Conservation (phyloP, 805 yeast genomes). For the Sugiyamaella lignohabitans region DNA sequence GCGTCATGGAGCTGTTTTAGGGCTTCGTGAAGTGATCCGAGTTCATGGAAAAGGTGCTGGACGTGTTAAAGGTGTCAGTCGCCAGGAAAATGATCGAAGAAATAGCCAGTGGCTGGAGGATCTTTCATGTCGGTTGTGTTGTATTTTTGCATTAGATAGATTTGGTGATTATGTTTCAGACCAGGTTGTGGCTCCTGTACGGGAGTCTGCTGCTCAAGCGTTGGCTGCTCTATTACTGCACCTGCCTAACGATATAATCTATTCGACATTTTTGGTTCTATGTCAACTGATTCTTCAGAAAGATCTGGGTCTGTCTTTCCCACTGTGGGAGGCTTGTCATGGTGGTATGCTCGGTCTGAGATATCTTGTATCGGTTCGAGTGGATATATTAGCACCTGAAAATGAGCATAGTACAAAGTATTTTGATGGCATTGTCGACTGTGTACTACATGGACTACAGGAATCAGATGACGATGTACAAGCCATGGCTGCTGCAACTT, state of each 20-base stretch:
- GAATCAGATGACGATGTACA: conserved; percentile 90
- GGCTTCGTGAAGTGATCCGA: conserved; percentile 76
- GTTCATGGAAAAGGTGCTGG: conserved; percentile 86
- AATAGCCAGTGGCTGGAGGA: conserved; percentile 77
- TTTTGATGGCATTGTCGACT: conserved; percentile 65
- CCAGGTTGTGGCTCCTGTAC: conserved; percentile 95
- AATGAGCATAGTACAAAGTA: conserved; percentile 36
- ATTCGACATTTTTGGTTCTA: conserved; percentile 58
- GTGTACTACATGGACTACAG: conserved; percentile 82
- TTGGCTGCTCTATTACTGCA: conserved; percentile 83
- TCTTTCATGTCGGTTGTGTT: conserved; percentile 74
- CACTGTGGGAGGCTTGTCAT: conserved; percentile 96
- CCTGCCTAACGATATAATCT: conserved; percentile 51
- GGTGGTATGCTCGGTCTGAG: conserved; percentile 94
- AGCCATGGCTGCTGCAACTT: conserved; percentile 90
- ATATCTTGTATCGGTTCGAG: conserved; percentile 84
- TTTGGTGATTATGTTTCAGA: conserved; percentile 97
- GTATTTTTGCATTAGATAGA: conserved; percentile 84
- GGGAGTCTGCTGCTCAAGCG: conserved; percentile 95
- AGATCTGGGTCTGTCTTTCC: conserved; percentile 39
- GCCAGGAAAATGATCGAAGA: conserved; percentile 54
- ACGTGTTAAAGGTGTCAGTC: conserved; percentile 57
- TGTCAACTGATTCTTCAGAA: conserved; percentile 63
- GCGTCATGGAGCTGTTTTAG: conserved; percentile 93
- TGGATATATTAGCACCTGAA: conserved; percentile 61